phyloP scores from a whole-genome alignment of 1,139 yeast genomes.

The Saccharomyces hybrid region DNA sequence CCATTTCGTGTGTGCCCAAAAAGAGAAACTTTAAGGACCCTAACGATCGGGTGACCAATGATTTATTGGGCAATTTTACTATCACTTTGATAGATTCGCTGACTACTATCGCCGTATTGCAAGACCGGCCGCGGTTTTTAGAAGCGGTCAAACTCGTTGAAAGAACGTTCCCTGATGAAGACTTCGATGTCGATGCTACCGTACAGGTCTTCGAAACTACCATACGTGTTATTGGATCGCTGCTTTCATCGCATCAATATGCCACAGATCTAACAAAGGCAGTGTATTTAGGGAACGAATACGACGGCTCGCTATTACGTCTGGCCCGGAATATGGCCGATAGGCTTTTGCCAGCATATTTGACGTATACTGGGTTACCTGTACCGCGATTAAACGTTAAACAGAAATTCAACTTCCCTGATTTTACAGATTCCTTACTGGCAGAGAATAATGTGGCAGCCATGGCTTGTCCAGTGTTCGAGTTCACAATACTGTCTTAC shows the following conservation, averaged over 20 bases:
- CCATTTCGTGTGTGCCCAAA: conserved; percentile 62
- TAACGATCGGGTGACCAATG: conserved; percentile 58
- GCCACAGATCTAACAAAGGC: conserved; percentile 47
- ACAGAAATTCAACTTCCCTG: conserved; percentile 7
- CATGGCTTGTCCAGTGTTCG: conserved; percentile 74
- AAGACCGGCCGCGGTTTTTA: conserved; percentile 51
- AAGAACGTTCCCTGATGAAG: conserved; percentile 23
- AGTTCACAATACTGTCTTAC: conserved; percentile 64
- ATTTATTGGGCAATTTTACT: conserved; percentile 78
- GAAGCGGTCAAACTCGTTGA: conserved; percentile 43
- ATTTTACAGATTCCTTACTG: conserved; percentile 13
- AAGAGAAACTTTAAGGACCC: conserved; percentile 53
- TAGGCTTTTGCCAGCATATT: conserved; percentile 59
- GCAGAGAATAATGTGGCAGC: conserved; percentile 81
- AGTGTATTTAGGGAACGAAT: conserved; percentile 39
- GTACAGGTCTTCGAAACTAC: conserved; percentile 85
- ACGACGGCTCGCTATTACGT: conserved; percentile 61
- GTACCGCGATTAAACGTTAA: conserved; percentile 62
- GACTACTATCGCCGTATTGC: conserved; percentile 70
- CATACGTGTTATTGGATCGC: conserved; percentile 72
- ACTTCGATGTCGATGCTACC: conserved; percentile 57
- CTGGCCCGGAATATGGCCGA: conserved; percentile 70
- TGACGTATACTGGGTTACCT: conserved; percentile 54
- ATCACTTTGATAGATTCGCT: conserved; percentile 71
- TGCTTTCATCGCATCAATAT: conserved; percentile 68